Evolutionary conservation across 768 basidiomycete species (phyloP).

Genomic region (Lactifluus echinatus): DNA sequence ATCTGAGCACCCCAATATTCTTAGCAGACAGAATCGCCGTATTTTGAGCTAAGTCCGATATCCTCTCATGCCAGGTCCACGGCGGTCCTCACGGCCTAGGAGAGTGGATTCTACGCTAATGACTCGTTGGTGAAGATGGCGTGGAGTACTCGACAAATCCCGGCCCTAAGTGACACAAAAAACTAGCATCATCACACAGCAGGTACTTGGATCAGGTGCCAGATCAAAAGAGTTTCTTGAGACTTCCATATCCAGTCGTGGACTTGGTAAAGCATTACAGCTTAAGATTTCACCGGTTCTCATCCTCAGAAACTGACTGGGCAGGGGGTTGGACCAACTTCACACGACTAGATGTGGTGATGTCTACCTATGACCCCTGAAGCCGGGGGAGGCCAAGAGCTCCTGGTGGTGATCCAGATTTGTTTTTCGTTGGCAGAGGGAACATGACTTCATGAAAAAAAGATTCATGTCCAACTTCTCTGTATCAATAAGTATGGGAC

Average conservation of each 20-base stretch:
- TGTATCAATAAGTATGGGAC: neutral
- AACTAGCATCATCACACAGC: neutral
- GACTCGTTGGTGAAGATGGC: neutral
- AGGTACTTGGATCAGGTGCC: neutral
- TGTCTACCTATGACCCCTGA: neutral
- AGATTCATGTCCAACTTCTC: neutral
- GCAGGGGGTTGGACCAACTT: neutral
- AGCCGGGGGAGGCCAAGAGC: neutral
- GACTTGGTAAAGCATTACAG: neutral
- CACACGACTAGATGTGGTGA: neutral
- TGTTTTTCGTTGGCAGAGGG: neutral
- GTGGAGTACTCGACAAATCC: neutral
- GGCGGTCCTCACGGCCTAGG: neutral
- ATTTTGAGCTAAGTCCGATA: neutral
- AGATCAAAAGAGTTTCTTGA: neutral
- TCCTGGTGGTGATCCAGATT: neutral
- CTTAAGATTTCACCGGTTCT: neutral
- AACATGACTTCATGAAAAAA: neutral
- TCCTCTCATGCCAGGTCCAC: neutral
- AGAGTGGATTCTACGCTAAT: neutral
- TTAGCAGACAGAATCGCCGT: neutral
- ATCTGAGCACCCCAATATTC: neutral
- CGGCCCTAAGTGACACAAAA: neutral
- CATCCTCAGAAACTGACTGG: neutral
- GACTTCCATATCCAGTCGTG: neutral